phyloP scores from a whole-genome alignment of 148 eudicot species.

The Oxyria digyna region DNA sequence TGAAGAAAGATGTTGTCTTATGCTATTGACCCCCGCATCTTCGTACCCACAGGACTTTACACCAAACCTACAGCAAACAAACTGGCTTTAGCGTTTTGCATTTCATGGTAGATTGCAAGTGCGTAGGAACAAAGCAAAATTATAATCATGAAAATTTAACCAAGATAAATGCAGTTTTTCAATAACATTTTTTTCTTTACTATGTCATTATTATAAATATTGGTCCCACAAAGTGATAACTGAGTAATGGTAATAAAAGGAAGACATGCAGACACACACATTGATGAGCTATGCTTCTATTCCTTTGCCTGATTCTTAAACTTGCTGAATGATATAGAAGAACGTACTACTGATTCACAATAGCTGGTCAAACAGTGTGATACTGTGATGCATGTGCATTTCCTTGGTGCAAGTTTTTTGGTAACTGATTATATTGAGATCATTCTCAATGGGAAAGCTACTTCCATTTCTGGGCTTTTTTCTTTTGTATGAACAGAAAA shows the following conservation, averaged over 20 bases:
- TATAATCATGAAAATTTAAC: too few relatives aligned
- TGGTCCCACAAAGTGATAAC: not conserved
- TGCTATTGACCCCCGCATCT: slow-evolving; percentile 32
- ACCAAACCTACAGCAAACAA: slow-evolving; percentile 33
- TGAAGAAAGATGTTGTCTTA: slow-evolving; percentile 25
- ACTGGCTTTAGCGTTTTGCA: not conserved
- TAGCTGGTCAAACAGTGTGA: not conserved
- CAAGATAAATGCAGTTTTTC: too few relatives aligned
- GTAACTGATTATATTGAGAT: not conserved
- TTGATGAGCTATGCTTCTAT: not conserved
- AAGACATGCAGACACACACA: not conserved
- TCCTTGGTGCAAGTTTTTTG: not conserved
- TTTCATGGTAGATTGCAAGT: not conserved
- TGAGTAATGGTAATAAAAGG: too few relatives aligned
- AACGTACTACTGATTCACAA: not conserved
- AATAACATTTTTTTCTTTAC: not conserved
- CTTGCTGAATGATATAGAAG: not conserved
- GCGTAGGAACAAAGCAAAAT: too few relatives aligned
- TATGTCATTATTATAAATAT: too few relatives aligned
- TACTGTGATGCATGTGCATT: not conserved
- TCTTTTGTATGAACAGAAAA: not conserved
- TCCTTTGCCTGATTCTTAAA: not conserved
- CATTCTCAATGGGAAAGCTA: not conserved
- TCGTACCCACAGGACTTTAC: slow-evolving; percentile 42
- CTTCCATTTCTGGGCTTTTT: not conserved